A percentile compares a stretch with the other conserved stretches of the same genome.
phyloP scores from a whole-genome alignment of 2,329 filamentous ascomycete genomes.

The Microcera coccophila region DNA sequence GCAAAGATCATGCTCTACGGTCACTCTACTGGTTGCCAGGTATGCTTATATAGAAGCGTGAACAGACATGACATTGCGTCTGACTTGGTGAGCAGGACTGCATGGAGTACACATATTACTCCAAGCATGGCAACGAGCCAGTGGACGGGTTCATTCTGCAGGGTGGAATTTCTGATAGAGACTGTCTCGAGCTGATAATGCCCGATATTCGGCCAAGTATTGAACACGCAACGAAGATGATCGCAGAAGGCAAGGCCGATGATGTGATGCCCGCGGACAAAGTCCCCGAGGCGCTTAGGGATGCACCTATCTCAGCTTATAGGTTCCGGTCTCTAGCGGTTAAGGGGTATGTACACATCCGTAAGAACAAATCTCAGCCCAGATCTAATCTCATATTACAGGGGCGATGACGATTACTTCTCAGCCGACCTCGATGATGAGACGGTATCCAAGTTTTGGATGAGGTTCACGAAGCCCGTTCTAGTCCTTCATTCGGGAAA shows the following conservation, averaged over 20 bases:
- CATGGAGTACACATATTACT: slow-evolving; percentile 50
- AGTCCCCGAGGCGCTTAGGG: slow-evolving; percentile 39
- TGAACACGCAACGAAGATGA: slow-evolving; percentile 50
- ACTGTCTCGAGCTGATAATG: slow-evolving; percentile 52
- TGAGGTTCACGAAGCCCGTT: slow-evolving; percentile 55
- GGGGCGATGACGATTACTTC: slow-evolving; percentile 82
- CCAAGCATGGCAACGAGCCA: slow-evolving; percentile 42
- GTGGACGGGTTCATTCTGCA: slow-evolving; percentile 78
- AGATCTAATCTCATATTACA: slow-evolving; percentile 21
- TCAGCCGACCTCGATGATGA: slow-evolving; percentile 67
- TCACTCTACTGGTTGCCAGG: slow-evolving; percentile 57
- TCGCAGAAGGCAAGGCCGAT: slow-evolving; percentile 49
- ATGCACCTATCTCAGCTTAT: slow-evolving; percentile 49
- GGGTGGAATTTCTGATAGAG: slow-evolving; percentile 73
- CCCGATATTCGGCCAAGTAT: slow-evolving; percentile 44
- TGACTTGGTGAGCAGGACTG: slow-evolving; percentile 53
- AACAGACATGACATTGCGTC: no score
- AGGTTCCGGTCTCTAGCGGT: slow-evolving; percentile 49
- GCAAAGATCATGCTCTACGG: slow-evolving; percentile 54
- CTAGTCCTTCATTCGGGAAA: slow-evolving; percentile 61
- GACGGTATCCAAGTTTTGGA: slow-evolving; percentile 61
- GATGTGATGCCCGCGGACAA: slow-evolving; percentile 52
- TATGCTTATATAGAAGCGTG: no score
- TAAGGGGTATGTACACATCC: slow-evolving; percentile 42
- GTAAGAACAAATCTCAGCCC: background rate